phyloP scores from a whole-genome alignment of 2,329 filamentous ascomycete species.

The Aspergillus persii region DNA sequence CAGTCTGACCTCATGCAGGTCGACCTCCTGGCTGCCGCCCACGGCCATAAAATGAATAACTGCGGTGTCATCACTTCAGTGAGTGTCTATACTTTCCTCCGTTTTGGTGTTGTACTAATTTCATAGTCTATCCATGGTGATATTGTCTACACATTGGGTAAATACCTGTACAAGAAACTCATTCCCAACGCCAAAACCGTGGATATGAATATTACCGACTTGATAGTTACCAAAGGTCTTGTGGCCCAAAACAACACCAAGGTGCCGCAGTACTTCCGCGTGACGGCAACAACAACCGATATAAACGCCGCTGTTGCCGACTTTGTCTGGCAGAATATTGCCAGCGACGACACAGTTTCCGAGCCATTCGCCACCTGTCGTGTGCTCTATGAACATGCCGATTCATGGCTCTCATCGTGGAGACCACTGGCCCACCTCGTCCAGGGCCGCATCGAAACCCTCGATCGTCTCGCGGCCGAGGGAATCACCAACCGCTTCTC shows the following conservation, averaged over 20 bases:
- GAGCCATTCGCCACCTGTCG: conserved; percentile 15
- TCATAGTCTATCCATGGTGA: conserved; percentile 26
- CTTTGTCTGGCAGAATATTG: conserved; percentile 6
- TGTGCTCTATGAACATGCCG: conserved; percentile 11
- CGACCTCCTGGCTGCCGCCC: conserved; percentile 37
- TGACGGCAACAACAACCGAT: conserved; percentile 4
- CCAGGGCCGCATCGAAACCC: conserved; percentile 20
- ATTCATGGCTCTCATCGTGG: conserved; percentile 21
- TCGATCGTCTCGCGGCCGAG: conserved; percentile 24
- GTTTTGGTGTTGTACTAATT: background rate
- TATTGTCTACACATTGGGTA: conserved; percentile 25
- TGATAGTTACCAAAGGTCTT: conserved; percentile 54
- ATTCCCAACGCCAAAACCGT: conserved; percentile 14
- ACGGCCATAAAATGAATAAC: conserved; percentile 47
- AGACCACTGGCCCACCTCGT: conserved; percentile 21
- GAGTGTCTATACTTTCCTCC: conserved; percentile 18
- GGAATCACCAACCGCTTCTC: conserved; percentile 29
- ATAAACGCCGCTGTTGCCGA: conserved; percentile 2
- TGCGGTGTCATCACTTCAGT: conserved; percentile 47
- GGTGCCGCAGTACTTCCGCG: conserved; percentile 8
- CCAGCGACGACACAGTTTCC: conserved; percentile 1
- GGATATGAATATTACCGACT: conserved; percentile 39
- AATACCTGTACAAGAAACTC: conserved; percentile 20
- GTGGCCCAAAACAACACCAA: conserved; percentile 39
- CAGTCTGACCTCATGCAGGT: conserved; percentile 43